These are phyloP conservation scores for Mycena olivaceomarginata DNA, from an alignment of 768 basidiomycete species.

Conservation along the genomic window DNA sequence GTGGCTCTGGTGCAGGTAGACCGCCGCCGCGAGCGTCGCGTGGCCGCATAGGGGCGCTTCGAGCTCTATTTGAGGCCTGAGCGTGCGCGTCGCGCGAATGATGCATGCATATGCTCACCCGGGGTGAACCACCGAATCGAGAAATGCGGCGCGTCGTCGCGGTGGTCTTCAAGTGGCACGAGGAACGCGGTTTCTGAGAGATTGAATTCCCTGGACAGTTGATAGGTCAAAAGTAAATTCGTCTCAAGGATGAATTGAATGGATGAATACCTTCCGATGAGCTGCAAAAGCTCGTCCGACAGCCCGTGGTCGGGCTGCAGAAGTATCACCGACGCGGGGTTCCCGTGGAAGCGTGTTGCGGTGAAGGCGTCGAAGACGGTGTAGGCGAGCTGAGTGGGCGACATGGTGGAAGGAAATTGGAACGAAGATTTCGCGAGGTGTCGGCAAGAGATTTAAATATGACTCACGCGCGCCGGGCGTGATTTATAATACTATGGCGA, in stretches of 20 bases:
- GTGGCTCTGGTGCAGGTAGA: conserved; percentile 26
- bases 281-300: conserved; percentile 33
- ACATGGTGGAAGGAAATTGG: not conserved
- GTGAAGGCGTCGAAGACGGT: conserved; percentile 41
- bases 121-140: conserved; percentile 43
- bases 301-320: conserved; percentile 41
- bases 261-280: conserved; percentile 33
- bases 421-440: not conserved
- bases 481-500: too few species aligned
- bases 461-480: too few species aligned
- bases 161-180: conserved; percentile 40
- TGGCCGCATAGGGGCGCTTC: conserved; percentile 43
- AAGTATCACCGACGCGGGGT: conserved; percentile 38
- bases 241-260: not conserved
- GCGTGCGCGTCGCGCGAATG: not conserved
- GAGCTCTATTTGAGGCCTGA: conserved; percentile 11
- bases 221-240: not conserved
- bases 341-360: conserved; percentile 29
- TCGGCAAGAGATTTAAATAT: too few species aligned
- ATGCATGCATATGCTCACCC: not conserved
- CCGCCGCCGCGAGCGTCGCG: conserved; percentile 40
- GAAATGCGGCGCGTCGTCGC: conserved; percentile 38
- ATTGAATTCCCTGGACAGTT: conserved; percentile 38
- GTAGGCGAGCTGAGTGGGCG: conserved; percentile 29
- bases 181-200: conserved; percentile 43